Conservation (phyloP, 1,284 basidiomycete species). For the Tilletia caries region DNA sequence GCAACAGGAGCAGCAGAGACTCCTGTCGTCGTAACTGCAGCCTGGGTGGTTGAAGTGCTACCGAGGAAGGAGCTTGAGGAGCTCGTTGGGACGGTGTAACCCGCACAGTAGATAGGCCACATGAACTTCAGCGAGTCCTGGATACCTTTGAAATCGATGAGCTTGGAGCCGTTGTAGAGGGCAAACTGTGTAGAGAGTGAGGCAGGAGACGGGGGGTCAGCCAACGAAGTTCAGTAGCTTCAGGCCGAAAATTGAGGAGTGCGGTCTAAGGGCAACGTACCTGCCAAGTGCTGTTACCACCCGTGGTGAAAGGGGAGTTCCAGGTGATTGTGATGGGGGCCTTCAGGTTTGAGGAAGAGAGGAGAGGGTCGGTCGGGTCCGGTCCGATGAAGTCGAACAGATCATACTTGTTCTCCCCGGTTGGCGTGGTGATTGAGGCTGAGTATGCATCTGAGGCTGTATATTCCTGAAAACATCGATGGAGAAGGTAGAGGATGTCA, state of each 20-base stretch:
- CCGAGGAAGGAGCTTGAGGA: neutral
- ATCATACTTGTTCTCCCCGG: neutral
- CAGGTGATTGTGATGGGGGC: neutral
- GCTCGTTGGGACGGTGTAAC: neutral
- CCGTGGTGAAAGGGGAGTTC: neutral
- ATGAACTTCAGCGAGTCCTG: neutral
- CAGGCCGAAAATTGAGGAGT: neutral
- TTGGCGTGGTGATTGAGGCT: slow-evolving; percentile 2
- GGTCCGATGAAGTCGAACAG: slow-evolving; percentile 5
- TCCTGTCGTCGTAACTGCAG: neutral
- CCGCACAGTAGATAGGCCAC: neutral
- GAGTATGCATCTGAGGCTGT: neutral
- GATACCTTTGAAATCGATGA: neutral
- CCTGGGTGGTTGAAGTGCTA: neutral
- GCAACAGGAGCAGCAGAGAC: neutral
- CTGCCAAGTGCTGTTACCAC: slow-evolving; percentile 9
- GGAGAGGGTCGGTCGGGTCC: neutral
- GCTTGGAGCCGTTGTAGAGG: neutral
- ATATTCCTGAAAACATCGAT: neutral
- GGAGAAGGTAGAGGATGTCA: neutral
- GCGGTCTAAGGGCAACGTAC: neutral
- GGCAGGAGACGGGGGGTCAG: neutral
- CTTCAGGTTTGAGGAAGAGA: neutral
- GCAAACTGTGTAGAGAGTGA: neutral
- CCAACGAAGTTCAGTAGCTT: neutral